Evolutionary conservation across 2,329 filamentous ascomycete genomes (phyloP), one percentile per base, ranked within the genome.

Genomic region (Ilyonectria destructans): DNA sequence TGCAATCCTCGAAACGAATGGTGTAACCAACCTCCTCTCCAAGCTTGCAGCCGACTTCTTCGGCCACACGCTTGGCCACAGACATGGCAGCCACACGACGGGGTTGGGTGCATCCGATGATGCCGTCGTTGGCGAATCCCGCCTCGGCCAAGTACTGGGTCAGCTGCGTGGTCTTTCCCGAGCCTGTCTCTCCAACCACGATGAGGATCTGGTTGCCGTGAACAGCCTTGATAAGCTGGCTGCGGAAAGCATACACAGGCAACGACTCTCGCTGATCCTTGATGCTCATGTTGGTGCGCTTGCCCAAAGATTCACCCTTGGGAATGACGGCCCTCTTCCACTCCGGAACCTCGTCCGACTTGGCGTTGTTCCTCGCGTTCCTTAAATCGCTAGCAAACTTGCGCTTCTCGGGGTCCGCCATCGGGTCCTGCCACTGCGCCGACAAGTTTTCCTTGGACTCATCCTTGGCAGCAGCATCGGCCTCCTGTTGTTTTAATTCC

Each of bases 1-100:
- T 98, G 79, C 92, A 93, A 82, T 99, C 96, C 78, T 99, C 96
- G 79, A 99, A 99, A 79, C 96, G 94, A 78, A 99, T 97, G 8
- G 93, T 97, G 80, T 99, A 99, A 62, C 96, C 96, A 70, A 99
- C 96, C 79, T 98, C 95, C 63, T 95, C 91, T 37, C 96, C 96
- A 13, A 98, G 87, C 71, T 92, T 88, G 75, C 96, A 98, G 17
- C 96, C 96, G 67, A 98, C 94, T 83, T 99, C 96, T 78, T 98
- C 95, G 1, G 95, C 91, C 4, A 99, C 96, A 88, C 96, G 95
- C 81, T 97, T 97, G 9, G 96, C 96, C 3, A 99, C 96, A 2
- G 95, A 98, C 91, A 98, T 97, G 70, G 96, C 96, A 29, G 96
- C 96, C 12, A 98, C 96, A 87, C 96, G 94, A 79, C 96, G 94